Conservation (phyloP, 768 basidiomycete genomes). For the Paxillus ammoniavirescens region DNA sequence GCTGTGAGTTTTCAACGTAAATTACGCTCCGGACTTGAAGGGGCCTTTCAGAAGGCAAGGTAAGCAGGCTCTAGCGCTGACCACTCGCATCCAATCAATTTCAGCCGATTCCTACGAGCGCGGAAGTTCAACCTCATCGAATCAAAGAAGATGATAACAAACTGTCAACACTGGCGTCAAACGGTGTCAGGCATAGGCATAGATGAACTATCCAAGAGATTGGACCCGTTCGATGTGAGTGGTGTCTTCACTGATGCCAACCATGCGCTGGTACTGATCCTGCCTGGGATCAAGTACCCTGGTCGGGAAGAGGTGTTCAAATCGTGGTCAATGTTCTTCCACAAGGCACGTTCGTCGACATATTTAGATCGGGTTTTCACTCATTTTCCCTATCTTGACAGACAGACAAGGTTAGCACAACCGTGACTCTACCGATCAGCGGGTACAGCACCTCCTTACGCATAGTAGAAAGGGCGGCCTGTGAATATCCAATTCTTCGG, state of each 20-base stretch:
- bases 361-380: background rate
- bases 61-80: slow-evolving; percentile 1
- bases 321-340: slow-evolving; percentile 78
- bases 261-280: background rate
- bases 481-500: slow-evolving; percentile 67
- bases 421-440: background rate
- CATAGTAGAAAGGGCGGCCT: slow-evolving; percentile 61
- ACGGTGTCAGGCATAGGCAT: slow-evolving; percentile 64
- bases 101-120: slow-evolving; percentile 74
- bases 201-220: slow-evolving; percentile 56
- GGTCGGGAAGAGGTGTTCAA: slow-evolving; percentile 68
- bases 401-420: slow-evolving; percentile 62
- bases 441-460: background rate
- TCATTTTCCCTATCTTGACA: slow-evolving; percentile 20
- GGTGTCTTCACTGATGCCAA: background rate
- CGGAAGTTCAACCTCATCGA: slow-evolving; percentile 60
- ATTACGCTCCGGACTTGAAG: background rate
- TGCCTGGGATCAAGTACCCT: slow-evolving; percentile 49
- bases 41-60: background rate
- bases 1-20: slow-evolving; percentile 39
- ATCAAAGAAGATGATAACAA: slow-evolving; percentile 62
- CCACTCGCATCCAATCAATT: background rate
- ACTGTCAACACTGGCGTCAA: slow-evolving; percentile 68
- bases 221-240: slow-evolving; percentile 72
- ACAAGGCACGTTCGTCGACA: slow-evolving; percentile 49